Evolutionary conservation across 352 stramenopile genomes (phyloP), one percentile per base, ranked within the genome.

Genomic region (Globisporangium camurandrum): DNA sequence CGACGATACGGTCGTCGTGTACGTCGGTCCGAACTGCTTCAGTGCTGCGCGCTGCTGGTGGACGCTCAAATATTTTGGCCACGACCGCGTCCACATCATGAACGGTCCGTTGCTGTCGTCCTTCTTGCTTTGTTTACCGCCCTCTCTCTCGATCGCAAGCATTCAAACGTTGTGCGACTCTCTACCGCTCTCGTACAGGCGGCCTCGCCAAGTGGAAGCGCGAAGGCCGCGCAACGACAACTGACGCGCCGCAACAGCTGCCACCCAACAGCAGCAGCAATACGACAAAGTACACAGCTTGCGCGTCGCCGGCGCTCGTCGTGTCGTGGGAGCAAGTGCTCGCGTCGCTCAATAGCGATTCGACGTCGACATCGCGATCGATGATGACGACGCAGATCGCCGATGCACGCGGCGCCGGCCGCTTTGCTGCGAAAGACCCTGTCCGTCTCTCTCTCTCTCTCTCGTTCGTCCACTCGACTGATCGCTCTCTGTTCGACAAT

Each of bases 51-150:
- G 84, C 34, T 86, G 76, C 58, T 95, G 83, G 84, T 95, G 80
- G 75, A 96, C 79, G 52, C 92, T 97, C 59, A 90, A 91, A 57
- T 85, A 75, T 50, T 95, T 96, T 66, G 88, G 87, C 4, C 83
- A 96, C 50, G 60, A 88, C 28, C 72, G 77, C 19, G 87, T 96
- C 9, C 73, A 93, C 54, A 82, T 97, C 26, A 59, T 97, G 27
- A 84, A 97, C 44, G 89, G 86, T 85, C 30, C 27, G 23, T 86
- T 83, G 36, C 27, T 16, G 17, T 23, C 36, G 14, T 24, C 36
- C 10, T 38, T 16, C 3, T 22, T 36, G 11, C 9, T 30, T 20
- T 4, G 14, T n/a, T n/a, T n/a, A n/a, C n/a, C n/a, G n/a, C n/a
- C n/a, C n/a, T n/a, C n/a, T n/a, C n/a, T n/a, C n/a, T n/a, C n/a